These are phyloP conservation scores for Penicillium sp. DNA, from an alignment of 2,329 filamentous ascomycete genomes.

Conservation along the genomic window DNA sequence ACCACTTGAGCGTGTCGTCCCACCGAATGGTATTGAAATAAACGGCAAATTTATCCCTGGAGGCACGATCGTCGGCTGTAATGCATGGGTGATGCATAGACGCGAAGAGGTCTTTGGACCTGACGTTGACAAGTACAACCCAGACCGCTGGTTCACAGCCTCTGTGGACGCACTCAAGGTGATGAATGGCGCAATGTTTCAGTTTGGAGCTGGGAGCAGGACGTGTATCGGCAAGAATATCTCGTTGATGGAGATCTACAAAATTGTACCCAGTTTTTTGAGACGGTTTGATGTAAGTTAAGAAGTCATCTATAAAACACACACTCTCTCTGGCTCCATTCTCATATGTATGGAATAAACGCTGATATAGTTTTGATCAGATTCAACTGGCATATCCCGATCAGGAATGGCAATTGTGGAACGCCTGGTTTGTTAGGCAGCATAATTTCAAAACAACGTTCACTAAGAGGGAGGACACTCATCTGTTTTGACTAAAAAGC, in stretches of 20 bases:
- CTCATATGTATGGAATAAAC: not conserved
- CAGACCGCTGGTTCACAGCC: constrained; percentile 18
- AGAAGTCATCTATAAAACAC: not conserved
- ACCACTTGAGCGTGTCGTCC: constrained; percentile 69
- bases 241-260: constrained; percentile 25
- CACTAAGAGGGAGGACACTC: not conserved
- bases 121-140: constrained; percentile 56
- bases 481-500: no score
- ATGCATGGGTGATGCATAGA: constrained; percentile 70
- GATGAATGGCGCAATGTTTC: constrained; percentile 19
- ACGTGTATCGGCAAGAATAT: constrained; percentile 49
- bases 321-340: not conserved
- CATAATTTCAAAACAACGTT: not conserved
- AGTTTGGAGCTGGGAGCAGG: constrained; percentile 34
- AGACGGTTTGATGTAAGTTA: constrained; percentile 42
- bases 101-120: constrained; percentile 64
- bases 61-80: constrained; percentile 63
- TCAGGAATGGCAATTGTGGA: constrained; percentile 6
- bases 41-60: constrained; percentile 15
- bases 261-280: constrained; percentile 39
- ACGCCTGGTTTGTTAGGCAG: constrained; percentile 7
- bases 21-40: constrained; percentile 28
- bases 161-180: constrained; percentile 2
- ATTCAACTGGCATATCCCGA: constrained; percentile 6
- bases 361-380: not conserved